A percentile compares a stretch with the other conserved stretches of the same genome.
These are phyloP conservation scores for Jaapia argillacea DNA, from an alignment of 768 basidiomycete species.

Conservation along the genomic window DNA sequence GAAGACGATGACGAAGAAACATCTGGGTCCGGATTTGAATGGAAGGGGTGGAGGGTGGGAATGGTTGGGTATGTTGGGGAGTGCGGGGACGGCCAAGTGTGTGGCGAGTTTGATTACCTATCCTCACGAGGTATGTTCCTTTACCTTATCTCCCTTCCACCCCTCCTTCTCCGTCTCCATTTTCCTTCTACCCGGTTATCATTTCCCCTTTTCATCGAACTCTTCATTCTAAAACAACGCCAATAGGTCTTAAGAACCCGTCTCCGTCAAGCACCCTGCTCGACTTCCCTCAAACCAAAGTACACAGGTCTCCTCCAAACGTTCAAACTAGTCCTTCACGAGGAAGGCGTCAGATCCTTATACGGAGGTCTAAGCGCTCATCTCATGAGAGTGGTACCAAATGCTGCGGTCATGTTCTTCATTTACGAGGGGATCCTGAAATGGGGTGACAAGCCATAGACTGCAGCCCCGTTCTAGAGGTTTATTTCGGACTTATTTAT, in stretches of 20 bases:
- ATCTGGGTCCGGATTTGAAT: no score
- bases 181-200: slow-evolving; percentile 1
- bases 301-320: slow-evolving; percentile 87
- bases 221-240: slow-evolving; percentile 4
- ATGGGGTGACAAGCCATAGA: slow-evolving; percentile 35
- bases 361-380: slow-evolving; percentile 94
- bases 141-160: neutral
- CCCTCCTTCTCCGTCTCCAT: slow-evolving; percentile 18
- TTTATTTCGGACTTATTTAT: no score
- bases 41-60: slow-evolving; percentile 47
- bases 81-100: slow-evolving; percentile 88
- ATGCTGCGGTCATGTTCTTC: slow-evolving; percentile 94
- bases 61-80: slow-evolving; percentile 79
- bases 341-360: slow-evolving; percentile 79
- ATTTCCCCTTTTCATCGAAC: neutral
- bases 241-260: slow-evolving; percentile 91
- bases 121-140: slow-evolving; percentile 75
- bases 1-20: slow-evolving; percentile 51
- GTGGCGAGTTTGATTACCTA: slow-evolving; percentile 94
- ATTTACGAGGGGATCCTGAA: slow-evolving; percentile 83
- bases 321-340: slow-evolving; percentile 71
- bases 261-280: slow-evolving; percentile 79
- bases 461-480: no score
- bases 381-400: slow-evolving; percentile 93
- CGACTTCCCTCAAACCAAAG: slow-evolving; percentile 67